These are phyloP conservation scores for Ogataea nitratoaversa DNA, from an alignment of 805 yeast genomes.

Conservation along the genomic window DNA sequence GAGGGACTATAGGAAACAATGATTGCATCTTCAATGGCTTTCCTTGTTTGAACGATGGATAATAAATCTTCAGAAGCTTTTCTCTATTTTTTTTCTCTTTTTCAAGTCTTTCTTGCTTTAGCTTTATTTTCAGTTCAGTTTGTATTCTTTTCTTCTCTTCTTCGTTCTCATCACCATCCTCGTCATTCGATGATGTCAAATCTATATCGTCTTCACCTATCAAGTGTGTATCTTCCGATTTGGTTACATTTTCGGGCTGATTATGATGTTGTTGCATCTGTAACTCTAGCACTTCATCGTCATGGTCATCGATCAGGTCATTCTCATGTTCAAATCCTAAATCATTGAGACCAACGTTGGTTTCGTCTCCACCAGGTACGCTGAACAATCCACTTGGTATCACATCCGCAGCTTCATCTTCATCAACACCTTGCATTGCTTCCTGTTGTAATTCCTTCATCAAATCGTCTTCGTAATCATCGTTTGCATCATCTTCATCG, in stretches of 20 bases:
- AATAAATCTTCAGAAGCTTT: slow-evolving; percentile 42
- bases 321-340: slow-evolving; percentile 28
- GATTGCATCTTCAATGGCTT: slow-evolving; percentile 60
- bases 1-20: slow-evolving; percentile 57
- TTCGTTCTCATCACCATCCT: slow-evolving; percentile 23
- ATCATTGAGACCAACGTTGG: slow-evolving; percentile 28
- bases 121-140: slow-evolving; percentile 7
- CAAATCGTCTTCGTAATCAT: slow-evolving; percentile 32
- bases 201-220: slow-evolving; percentile 23
- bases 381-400: slow-evolving; percentile 30
- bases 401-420: slow-evolving; percentile 23
- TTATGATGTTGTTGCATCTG: slow-evolving; percentile 4
- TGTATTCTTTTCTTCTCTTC: slow-evolving; percentile 8
- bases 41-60: slow-evolving; percentile 57
- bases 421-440: slow-evolving; percentile 34
- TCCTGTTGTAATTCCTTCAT: slow-evolving; percentile 35
- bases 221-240: slow-evolving; percentile 4
- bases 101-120: slow-evolving; percentile 15
- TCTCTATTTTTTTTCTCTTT: slow-evolving; percentile 31
- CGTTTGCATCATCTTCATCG: slow-evolving; percentile 36
- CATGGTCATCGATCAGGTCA: slow-evolving; percentile 20
- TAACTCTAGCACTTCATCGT: slow-evolving; percentile 14
- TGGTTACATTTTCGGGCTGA: slow-evolving; percentile 3
- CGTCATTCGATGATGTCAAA: slow-evolving; percentile 19
- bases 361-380: slow-evolving; percentile 21